Percentiles rank a stretch among this genome's conserved stretches.
phyloP scores from a whole-genome alignment of 2,329 filamentous ascomycete species.

The Fusarium cicatricum region DNA sequence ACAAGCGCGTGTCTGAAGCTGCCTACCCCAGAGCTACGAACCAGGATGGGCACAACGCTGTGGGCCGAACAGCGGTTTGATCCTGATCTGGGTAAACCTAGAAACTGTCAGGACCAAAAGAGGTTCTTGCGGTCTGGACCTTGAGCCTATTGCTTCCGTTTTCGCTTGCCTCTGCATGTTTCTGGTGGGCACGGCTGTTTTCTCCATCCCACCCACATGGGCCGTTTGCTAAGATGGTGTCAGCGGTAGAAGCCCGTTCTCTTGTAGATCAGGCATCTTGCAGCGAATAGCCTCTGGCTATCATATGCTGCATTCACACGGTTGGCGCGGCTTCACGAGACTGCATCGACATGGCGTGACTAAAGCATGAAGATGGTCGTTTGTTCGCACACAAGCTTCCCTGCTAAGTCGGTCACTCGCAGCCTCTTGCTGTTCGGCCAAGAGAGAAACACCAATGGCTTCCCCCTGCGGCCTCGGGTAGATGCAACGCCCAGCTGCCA shows the following conservation, averaged over 20 bases:
- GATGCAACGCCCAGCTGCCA: slow-evolving; percentile 22
- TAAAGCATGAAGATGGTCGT: slow-evolving; percentile 10
- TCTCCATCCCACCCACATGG: slow-evolving; percentile 17
- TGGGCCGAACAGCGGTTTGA: slow-evolving; percentile 6
- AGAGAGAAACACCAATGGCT: slow-evolving; percentile 25
- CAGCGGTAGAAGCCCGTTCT: slow-evolving; percentile 24
- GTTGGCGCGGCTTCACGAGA: slow-evolving; percentile 17
- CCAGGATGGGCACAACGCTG: slow-evolving; percentile 8
- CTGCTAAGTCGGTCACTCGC: slow-evolving; percentile 29
- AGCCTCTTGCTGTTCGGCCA: slow-evolving; percentile 18
- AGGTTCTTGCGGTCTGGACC: slow-evolving; percentile 22
- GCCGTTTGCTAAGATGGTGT: slow-evolving; percentile 24
- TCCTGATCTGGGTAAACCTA: slow-evolving; percentile 23
- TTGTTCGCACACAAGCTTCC: slow-evolving; percentile 13
- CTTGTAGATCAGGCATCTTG: slow-evolving; percentile 13
- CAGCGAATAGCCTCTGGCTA: slow-evolving; percentile 24
- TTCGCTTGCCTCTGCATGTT: slow-evolving; percentile 12
- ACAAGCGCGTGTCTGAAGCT: slow-evolving; percentile 17
- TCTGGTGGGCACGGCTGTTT: slow-evolving; percentile 13
- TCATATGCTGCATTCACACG: slow-evolving; percentile 4
- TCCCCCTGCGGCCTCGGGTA: slow-evolving; percentile 20
- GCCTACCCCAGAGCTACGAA: slow-evolving; percentile 29
- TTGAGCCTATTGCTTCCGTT: slow-evolving; percentile 11
- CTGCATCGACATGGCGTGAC: slow-evolving; percentile 34
- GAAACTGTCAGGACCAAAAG: slow-evolving; percentile 14